Evolutionary conservation across 352 stramenopile species (phyloP), one percentile per base, ranked within the genome.

Genomic region (Phytophthora fragariae): DNA sequence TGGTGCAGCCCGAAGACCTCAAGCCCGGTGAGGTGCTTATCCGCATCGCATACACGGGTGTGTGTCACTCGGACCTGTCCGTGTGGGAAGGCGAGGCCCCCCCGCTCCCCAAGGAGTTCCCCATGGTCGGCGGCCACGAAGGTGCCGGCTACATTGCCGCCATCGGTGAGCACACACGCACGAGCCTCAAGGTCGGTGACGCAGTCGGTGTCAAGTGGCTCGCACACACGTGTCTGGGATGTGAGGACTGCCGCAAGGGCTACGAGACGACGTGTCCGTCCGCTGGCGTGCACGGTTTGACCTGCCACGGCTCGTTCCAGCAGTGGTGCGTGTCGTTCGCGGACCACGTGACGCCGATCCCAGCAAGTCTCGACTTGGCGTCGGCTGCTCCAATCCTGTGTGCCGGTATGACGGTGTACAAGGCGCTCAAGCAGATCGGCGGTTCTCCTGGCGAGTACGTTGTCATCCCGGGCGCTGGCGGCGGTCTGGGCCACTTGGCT

Each of bases 351-450:
- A 91, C 90, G 4, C 82, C 86, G 37, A 88, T 97, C 72, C 91
- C 91, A 2, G 54, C 75, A 5, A 73, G 66, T 50, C 58, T 97
- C n/a, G 54, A 79, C 7, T 68, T 91, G 33, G 63, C 77, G 8
- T 73, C 68, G 4, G 85, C 85, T 1, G 90, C 83, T 24, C 81
- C 90, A 0, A 79, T 98, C n/a, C 72, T 98, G 39, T 98, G 93
- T 75, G 91, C 92, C 8, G 93, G 93, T 21, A 84, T 97, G 62
- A 98, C 92, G 0, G 87, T 86, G 9, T 98, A 94, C 76, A 94
- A 85, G 62, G 91, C 92, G 4, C 63, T 97, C 60, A 88, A 85
- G 73, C 77, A 90, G 63, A 89, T 83, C 56, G 82, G 81, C 29
- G 81, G 79, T 1, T 70, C 82, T 14, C 59, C 75, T 8, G 81